Conservation (phyloP, 2,329 filamentous ascomycete genomes). For the Fragosphaeria purpurea region DNA sequence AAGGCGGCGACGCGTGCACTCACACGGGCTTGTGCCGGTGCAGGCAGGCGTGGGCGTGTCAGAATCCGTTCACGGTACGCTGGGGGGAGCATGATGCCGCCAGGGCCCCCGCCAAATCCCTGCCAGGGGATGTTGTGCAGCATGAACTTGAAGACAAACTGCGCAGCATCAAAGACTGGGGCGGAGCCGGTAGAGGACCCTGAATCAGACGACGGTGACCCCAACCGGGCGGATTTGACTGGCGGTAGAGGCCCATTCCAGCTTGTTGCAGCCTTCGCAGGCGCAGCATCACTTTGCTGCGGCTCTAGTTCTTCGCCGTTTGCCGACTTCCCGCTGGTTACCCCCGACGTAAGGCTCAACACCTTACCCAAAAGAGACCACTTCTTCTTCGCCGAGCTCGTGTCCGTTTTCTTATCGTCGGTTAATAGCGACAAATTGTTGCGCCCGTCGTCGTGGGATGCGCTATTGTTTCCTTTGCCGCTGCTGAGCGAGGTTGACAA, state of each 20-base stretch:
- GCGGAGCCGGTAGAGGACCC: constrained; percentile 45
- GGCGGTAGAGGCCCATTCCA: constrained; percentile 21
- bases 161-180: constrained; percentile 43
- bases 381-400: constrained; percentile 40
- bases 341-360: constrained; percentile 32
- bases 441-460: constrained; percentile 14
- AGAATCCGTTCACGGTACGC: constrained; percentile 50
- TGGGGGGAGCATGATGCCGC: constrained; percentile 45
- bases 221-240: constrained; percentile 24
- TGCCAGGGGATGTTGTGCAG: constrained; percentile 39
- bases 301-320: constrained; percentile 38
- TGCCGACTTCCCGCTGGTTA: not conserved
- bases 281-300: constrained; percentile 39
- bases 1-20: constrained; percentile 23
- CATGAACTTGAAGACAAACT: constrained; percentile 65
- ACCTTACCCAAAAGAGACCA: constrained; percentile 58
- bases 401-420: constrained; percentile 16
- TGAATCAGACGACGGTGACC: constrained; percentile 33
- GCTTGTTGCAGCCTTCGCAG: constrained; percentile 23
- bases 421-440: not conserved
- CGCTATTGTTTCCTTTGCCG: not conserved
- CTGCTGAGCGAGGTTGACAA: not conserved
- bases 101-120: constrained; percentile 6
- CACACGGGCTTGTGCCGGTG: constrained; percentile 57
- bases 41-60: constrained; percentile 57